A percentile compares a stretch with the other conserved stretches of the same genome.
These are phyloP conservation scores for Aureobasidium sp. DNA, from an alignment of 2,329 filamentous ascomycete genomes.

Conservation along the genomic window DNA sequence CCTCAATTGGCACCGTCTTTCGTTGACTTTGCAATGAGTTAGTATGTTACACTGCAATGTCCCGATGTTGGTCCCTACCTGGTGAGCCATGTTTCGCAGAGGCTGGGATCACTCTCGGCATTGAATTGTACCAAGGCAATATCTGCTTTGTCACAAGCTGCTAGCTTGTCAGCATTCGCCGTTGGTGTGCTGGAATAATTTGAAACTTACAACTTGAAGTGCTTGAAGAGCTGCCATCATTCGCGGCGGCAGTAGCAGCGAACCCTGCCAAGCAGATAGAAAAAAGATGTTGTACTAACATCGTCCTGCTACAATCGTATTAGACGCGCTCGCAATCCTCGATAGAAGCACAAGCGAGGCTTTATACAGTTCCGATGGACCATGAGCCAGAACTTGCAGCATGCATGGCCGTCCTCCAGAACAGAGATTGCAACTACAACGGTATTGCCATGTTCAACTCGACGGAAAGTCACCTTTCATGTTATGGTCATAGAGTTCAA, in stretches of 20 bases:
- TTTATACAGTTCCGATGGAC: background rate
- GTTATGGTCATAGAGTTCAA: background rate
- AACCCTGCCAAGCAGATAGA: background rate
- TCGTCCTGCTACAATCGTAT: background rate
- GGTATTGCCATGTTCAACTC: background rate
- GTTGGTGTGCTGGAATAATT: too few species aligned
- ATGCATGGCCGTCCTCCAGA: background rate
- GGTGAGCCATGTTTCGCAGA: background rate
- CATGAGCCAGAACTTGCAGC: background rate
- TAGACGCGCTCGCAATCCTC: background rate
- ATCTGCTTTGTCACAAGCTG: background rate
- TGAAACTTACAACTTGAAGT: background rate
- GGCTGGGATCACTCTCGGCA: background rate
- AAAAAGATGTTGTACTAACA: background rate
- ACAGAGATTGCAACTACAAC: background rate
- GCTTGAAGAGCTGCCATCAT: background rate
- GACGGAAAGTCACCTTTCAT: background rate
- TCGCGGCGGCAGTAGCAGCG: background rate
- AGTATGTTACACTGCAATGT: background rate
- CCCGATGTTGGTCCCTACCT: background rate
- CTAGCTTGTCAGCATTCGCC: background rate
- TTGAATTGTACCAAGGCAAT: background rate
- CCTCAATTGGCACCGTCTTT: background rate
- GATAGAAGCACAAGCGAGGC: background rate
- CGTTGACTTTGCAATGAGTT: background rate